Conservation (phyloP, 805 yeast genomes). For the Ogataea sp. region DNA sequence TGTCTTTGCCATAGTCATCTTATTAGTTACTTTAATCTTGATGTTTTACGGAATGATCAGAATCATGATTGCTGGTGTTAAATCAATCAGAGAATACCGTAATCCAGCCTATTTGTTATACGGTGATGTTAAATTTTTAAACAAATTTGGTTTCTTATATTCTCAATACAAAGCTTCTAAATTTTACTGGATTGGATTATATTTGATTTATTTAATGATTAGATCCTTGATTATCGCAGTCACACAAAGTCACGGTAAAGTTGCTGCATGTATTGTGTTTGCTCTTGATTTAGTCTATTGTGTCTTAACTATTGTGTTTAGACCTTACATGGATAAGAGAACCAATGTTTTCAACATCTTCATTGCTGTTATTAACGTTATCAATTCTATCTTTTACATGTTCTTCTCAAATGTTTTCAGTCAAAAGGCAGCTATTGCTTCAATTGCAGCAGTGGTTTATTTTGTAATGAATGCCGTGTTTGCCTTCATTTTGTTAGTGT, state of each 20-base stretch:
- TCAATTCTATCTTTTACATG: conserved; percentile 80
- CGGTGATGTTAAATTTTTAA: conserved; percentile 74
- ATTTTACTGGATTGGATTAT: conserved; percentile 72
- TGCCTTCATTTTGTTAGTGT: conserved; percentile 71
- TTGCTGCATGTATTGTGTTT: conserved; percentile 72
- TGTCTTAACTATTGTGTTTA: conserved; percentile 52
- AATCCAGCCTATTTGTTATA: conserved; percentile 89
- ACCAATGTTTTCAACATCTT: conserved; percentile 91
- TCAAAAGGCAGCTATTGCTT: conserved; percentile 82
- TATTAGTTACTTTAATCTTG: conserved; percentile 48
- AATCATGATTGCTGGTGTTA: conserved; percentile 68
- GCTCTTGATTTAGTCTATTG: conserved; percentile 68
- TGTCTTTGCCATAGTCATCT: conserved; percentile 68
- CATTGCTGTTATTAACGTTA: conserved; percentile 67
- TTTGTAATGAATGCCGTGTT: conserved; percentile 86
- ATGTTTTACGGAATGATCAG: conserved; percentile 65
- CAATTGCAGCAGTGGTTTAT: conserved; percentile 85
- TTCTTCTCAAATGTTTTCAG: conserved; percentile 81
- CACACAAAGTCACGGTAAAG: conserved; percentile 72
- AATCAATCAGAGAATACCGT: conserved; percentile 63
- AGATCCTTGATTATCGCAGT: conserved; percentile 84
- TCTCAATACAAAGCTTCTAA: conserved; percentile 84
- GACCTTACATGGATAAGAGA: conserved; percentile 92
- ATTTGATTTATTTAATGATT: conserved; percentile 56
- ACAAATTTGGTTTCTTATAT: conserved; percentile 87